Evolutionary conservation across 73 alveolate genomes (phyloP).

Genomic region (Tetrahymena elliotti): DNA sequence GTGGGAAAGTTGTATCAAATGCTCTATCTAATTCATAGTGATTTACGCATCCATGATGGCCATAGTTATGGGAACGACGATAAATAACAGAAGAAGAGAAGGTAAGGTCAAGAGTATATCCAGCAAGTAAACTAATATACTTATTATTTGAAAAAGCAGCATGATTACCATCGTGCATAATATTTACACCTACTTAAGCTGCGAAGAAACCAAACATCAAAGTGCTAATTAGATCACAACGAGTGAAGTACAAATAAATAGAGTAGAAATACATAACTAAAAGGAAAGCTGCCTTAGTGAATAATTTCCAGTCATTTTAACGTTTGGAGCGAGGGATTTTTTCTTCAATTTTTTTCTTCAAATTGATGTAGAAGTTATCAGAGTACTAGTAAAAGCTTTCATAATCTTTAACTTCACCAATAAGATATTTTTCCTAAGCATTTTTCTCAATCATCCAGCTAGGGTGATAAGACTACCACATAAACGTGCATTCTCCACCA

Average conservation of each 20-base stretch:
- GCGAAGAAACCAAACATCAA: constrained; percentile 47
- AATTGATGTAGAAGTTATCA: constrained; percentile 45
- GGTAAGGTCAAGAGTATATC: constrained; percentile 45
- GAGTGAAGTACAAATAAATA: constrained; percentile 27
- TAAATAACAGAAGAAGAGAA: constrained; percentile 61
- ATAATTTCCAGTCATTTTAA: constrained; percentile 45
- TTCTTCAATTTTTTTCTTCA: constrained; percentile 57
- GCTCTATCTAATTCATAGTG: constrained; percentile 69
- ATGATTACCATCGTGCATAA: constrained; percentile 78
- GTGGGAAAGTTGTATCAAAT: constrained; percentile 68
- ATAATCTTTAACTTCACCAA: constrained; percentile 69
- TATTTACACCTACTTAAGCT: constrained; percentile 63
- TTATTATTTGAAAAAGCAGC: constrained; percentile 56
- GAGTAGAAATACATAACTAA: constrained; percentile 15
- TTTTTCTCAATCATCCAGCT: constrained; percentile 20
- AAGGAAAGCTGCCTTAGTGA: constrained; percentile 33
- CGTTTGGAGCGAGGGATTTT: constrained; percentile 47
- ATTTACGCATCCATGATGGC: constrained; percentile 72
- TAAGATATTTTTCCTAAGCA: constrained; percentile 40
- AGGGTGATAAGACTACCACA: constrained; percentile 76
- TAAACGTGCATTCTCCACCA: constrained; percentile 76
- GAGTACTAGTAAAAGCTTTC: constrained; percentile 59
- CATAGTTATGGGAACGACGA: constrained; percentile 63
- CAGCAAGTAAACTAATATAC: constrained; percentile 49
- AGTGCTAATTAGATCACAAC: constrained; percentile 48